These are phyloP conservation scores for Didymella exigua DNA, from an alignment of 2,329 filamentous ascomycete species.

Conservation along the genomic window DNA sequence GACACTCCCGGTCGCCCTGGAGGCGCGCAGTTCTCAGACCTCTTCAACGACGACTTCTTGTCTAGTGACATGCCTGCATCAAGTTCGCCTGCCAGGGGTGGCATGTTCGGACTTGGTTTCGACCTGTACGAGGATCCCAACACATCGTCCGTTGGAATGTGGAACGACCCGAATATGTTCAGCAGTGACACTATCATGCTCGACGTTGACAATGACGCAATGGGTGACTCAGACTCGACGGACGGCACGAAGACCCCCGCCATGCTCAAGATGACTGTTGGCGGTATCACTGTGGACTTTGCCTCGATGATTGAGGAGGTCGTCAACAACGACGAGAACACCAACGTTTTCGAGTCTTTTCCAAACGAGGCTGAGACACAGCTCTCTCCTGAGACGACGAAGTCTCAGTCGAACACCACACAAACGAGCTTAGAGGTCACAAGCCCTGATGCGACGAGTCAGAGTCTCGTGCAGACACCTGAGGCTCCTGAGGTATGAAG, in stretches of 20 bases:
- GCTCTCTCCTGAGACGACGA: background rate
- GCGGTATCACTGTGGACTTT: slow-evolving; percentile 42
- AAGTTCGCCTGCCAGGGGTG: slow-evolving; percentile 41
- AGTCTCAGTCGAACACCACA: background rate
- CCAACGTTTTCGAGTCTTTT: background rate
- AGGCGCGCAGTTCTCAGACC: slow-evolving; percentile 35
- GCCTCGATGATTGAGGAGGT: slow-evolving; percentile 47
- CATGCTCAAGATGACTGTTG: slow-evolving; percentile 35
- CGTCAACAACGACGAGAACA: slow-evolving; percentile 28
- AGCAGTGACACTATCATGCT: slow-evolving; percentile 37
- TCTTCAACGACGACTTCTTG: slow-evolving; percentile 40
- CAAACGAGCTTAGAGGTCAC: background rate
- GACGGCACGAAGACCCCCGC: slow-evolving; percentile 8
- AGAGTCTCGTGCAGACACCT: slow-evolving; percentile 21
- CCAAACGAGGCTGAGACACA: background rate
- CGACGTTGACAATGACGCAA: slow-evolving; percentile 21
- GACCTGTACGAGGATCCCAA: slow-evolving; percentile 47
- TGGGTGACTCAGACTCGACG: slow-evolving; percentile 2
- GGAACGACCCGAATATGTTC: slow-evolving; percentile 44
- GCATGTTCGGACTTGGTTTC: slow-evolving; percentile 35
- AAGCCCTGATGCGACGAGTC: slow-evolving; percentile 19
- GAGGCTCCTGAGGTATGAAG: slow-evolving; percentile 15
- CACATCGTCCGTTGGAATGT: slow-evolving; percentile 42
- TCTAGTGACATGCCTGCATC: slow-evolving; percentile 46
- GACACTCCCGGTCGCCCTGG: slow-evolving; percentile 34